These are phyloP conservation scores for Macrophomina pseudophaseolina DNA, from an alignment of 2,329 filamentous ascomycete genomes.

Conservation along the genomic window DNA sequence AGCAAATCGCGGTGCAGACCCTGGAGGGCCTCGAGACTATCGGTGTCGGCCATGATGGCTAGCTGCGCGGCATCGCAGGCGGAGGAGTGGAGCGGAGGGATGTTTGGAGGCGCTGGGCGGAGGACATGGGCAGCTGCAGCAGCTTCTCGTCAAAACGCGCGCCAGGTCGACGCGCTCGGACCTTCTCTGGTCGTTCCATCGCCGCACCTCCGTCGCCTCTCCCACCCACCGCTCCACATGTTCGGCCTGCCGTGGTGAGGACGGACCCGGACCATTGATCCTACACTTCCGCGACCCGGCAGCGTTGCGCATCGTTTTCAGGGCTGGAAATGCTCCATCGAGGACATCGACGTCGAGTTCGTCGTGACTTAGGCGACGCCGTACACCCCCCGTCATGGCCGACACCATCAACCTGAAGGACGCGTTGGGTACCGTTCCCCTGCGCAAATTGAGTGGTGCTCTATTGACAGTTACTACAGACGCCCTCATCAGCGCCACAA, in stretches of 20 bases:
- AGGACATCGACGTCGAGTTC: neutral
- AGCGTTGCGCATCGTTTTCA: neutral
- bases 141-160: slow-evolving; percentile 24
- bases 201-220: slow-evolving; percentile 22
- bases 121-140: slow-evolving; percentile 3
- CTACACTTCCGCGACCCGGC: neutral
- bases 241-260: neutral
- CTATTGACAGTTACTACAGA: neutral
- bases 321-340: neutral
- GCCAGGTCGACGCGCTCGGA: slow-evolving; percentile 14
- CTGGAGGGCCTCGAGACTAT: slow-evolving; percentile 77
- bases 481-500: slow-evolving; percentile 22
- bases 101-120: slow-evolving; percentile 19
- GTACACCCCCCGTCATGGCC: neutral
- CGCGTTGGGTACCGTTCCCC: neutral
- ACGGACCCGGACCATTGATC: slow-evolving; percentile 1
- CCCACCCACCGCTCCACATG: neutral
- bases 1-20: slow-evolving; percentile 85
- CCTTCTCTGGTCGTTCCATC: slow-evolving; percentile 2
- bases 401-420: neutral
- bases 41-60: slow-evolving; percentile 70
- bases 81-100: neutral
- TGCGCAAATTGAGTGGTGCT: neutral
- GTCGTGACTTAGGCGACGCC: neutral
- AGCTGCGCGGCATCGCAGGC: slow-evolving; percentile 24